Conservation (phyloP, 2,329 filamentous ascomycete species). For the Cladophialophora chaetospira region DNA sequence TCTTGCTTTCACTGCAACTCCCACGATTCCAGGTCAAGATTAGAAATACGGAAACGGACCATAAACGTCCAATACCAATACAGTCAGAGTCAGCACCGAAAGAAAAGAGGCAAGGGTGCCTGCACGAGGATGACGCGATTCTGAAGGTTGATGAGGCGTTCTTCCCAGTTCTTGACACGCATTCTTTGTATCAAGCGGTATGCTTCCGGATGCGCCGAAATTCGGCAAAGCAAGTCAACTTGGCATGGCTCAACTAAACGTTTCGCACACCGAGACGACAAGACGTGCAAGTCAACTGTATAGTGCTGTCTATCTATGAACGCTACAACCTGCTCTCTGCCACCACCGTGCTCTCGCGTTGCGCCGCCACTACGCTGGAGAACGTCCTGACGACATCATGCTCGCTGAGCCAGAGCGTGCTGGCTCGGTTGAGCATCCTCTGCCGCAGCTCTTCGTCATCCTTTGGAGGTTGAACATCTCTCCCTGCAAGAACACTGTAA, state of each 20-base stretch:
- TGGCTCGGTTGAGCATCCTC: slow-evolving; percentile 41
- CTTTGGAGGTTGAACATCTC: slow-evolving; percentile 32
- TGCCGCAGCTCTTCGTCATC: slow-evolving; percentile 44
- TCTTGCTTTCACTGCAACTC: not conserved
- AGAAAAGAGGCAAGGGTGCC: no score
- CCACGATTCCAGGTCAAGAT: not conserved
- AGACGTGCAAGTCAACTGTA: no score
- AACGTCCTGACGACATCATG: slow-evolving; percentile 50
- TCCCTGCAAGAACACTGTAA: slow-evolving; percentile 39
- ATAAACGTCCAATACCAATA: no score
- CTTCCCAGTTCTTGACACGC: not conserved
- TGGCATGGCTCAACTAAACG: no score
- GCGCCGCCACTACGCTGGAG: slow-evolving; percentile 17
- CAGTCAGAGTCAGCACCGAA: no score
- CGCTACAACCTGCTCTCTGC: not conserved
- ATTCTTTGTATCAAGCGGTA: not conserved
- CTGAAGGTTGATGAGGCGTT: not conserved
- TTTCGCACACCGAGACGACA: no score
- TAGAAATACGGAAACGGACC: not conserved
- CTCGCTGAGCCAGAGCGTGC: slow-evolving; percentile 50
- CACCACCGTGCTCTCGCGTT: not conserved
- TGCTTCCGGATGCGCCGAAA: no score
- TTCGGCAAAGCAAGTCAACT: not conserved
- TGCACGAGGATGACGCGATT: slow-evolving; percentile 1
- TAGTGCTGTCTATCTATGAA: no score